Evolutionary conservation across 352 stramenopile species (phyloP), one percentile per base, ranked within the genome.

Genomic region (Elongisporangium undulatum): DNA sequence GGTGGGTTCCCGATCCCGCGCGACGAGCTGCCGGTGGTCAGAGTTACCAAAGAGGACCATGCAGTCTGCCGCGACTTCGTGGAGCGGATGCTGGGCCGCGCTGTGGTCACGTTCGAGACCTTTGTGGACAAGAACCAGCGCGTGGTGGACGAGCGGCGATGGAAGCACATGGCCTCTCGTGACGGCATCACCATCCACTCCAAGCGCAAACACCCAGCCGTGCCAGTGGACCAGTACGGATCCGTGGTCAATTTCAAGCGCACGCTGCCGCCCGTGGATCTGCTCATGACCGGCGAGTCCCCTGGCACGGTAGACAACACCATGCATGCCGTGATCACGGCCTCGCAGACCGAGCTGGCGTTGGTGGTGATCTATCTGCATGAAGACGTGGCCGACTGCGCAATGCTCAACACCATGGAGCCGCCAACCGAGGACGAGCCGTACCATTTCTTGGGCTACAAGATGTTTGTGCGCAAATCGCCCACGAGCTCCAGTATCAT

Each of bases 351-450:
- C 26, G 72, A 82, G 41, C 59, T 85, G 29, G 66, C 75, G 55
- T 66, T 85, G 29, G 72, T 80, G 0, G 72, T 85, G 51, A 74
- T 69, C 12, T 82, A 78, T 57, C 75, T 85, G 62, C 71, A 85
- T 60, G 66, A 80, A 17, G 72, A 82, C 41, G 75, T 85, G 41
- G 71, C 71, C 24, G 75, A 85, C 63, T 85, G 75, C 51, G 72
- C 72, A n/a, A 66, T 82, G 15, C 63, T 85, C 29, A 58, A 79
- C 58, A 82, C 68, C 0, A 81, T 86, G 69, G 76, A 86, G 53
- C 24, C 64, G 22, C 77, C 77, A 22, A 75, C 67, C 12, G 54
- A 70, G 26, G 74, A 78, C 10, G 60, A 72, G 23, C 74, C 77
- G 23, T 82, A 75, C 57, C 71, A 72, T 41, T 84, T 72, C 34